Evolutionary conservation across 2,329 filamentous ascomycete species (phyloP).

Genomic region (Polytolypa hystricis): DNA sequence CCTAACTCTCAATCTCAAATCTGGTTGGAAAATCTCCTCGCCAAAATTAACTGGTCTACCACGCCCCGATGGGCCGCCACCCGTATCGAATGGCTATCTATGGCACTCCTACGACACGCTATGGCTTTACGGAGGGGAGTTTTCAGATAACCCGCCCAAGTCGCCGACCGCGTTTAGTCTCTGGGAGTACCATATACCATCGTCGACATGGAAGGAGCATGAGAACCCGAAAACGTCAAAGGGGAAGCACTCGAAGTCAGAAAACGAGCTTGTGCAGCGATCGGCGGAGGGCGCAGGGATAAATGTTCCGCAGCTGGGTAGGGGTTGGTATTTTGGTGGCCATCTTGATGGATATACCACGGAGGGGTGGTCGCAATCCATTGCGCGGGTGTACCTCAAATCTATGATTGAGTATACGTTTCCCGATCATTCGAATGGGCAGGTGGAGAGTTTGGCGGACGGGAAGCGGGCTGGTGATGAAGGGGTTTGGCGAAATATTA

Average conservation of each 20-base stretch:
- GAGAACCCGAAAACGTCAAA: constrained; percentile 49
- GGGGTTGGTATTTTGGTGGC: constrained; percentile 70
- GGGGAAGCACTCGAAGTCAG: constrained; percentile 51
- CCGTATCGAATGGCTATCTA: constrained; percentile 61
- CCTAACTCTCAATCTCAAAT: constrained; percentile 58
- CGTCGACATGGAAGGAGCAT: constrained; percentile 52
- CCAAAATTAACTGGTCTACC: constrained; percentile 53
- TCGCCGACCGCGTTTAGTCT: constrained; percentile 50
- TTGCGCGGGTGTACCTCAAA: constrained; percentile 57
- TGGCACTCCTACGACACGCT: constrained; percentile 62
- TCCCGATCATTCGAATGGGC: constrained; percentile 55
- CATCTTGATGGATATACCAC: constrained; percentile 57
- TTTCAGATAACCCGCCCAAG: constrained; percentile 50
- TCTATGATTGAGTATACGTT: constrained; percentile 67
- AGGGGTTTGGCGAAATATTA: constrained; percentile 64
- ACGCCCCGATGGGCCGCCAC: constrained; percentile 56
- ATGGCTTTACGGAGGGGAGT: constrained; percentile 65
- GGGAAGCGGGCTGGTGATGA: constrained; percentile 47
- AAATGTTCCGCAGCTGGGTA: constrained; percentile 56
- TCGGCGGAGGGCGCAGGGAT: constrained; percentile 64
- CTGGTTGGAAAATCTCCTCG: constrained; percentile 56
- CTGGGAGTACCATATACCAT: constrained; percentile 58
- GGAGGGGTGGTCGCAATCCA: constrained; percentile 56
- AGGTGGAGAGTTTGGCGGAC: constrained; percentile 44
- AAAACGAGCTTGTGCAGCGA: constrained; percentile 49